Evolutionary conservation across 2,329 filamentous ascomycete species (phyloP), one percentile per base, ranked within the genome.

Genomic region (Colletotrichum musae): DNA sequence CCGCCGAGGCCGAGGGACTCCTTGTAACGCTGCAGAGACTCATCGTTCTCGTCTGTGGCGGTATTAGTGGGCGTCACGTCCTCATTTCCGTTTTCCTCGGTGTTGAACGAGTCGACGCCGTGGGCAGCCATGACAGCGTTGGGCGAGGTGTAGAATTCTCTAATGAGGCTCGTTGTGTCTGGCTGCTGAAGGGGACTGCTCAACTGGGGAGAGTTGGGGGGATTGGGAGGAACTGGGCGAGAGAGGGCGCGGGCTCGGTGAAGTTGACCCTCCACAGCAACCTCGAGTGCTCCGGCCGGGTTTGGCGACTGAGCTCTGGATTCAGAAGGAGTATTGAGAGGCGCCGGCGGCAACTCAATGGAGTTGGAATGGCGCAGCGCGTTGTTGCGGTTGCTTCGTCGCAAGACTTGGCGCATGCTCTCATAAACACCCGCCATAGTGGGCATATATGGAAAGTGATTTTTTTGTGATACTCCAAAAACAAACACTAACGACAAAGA

Each of bases 1-100:
- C 90, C 91, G 72, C 91, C 90, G 70, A 98, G 91, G 75, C 96
- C 96, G 71, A 99, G 92, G 13, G 95, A 98, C 78, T 95, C 90
- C 87, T 99, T 99, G 93, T 97, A 99, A 77, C 95, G 93, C 84
- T 97, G 93, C 77, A 99, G 92, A 71, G 95, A 96, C 83, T 98
- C 95, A 81, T 99, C 96, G 77, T 93, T 85, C 74, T 87, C 85
- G 77, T 91, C 87, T 91, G 76, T 65, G 68, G 39, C 6, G 36
- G 12, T 15, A 45, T 53, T 65, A 70, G 41, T 57, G 43, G 41
- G 48, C 15, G 41, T 73, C 77, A 24, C 3, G 15, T 63, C 36
- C 10, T 56, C 48, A 16, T 45, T 18, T 50, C 51, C 18, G 10
- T 28, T 10, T 13, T 69, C 41, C n/a, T 54, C 54, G 4, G 41